phyloP scores from a whole-genome alignment of 1,284 basidiomycete genomes.

The Malassezia arunalokei region DNA sequence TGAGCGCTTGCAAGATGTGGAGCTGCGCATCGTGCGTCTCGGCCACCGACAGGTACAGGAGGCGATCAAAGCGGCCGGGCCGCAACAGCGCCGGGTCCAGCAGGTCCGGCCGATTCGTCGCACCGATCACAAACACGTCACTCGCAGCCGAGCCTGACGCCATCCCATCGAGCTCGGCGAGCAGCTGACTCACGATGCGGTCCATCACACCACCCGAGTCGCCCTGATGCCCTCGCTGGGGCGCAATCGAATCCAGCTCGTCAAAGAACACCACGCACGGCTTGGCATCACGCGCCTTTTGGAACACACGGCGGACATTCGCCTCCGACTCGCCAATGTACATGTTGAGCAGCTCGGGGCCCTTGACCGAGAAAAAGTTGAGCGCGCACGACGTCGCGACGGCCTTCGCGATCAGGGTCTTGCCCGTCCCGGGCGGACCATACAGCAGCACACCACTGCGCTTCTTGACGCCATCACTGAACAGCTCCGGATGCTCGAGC shows the following conservation, averaged over 20 bases:
- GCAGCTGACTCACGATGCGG: slow-evolving; percentile 48
- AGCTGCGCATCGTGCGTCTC: slow-evolving; percentile 74
- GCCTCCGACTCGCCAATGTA: slow-evolving; percentile 50
- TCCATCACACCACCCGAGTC: slow-evolving; percentile 51
- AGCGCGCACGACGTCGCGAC: slow-evolving; percentile 57
- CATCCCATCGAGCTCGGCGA: slow-evolving; percentile 50
- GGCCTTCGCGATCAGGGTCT: slow-evolving; percentile 49
- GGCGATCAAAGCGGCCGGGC: slow-evolving; percentile 76
- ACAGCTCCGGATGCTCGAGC: slow-evolving; percentile 83
- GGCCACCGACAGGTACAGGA: slow-evolving; percentile 91
- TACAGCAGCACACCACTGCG: slow-evolving; percentile 59
- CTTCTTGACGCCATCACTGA: slow-evolving; percentile 84
- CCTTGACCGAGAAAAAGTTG: slow-evolving; percentile 50
- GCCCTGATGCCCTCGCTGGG: slow-evolving; percentile 49
- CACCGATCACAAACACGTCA: slow-evolving; percentile 50
- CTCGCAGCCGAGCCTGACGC: slow-evolving; percentile 42
- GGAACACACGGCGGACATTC: slow-evolving; percentile 49
- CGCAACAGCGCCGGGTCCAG: slow-evolving; percentile 48
- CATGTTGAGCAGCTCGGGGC: slow-evolving; percentile 50
- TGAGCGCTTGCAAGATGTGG: slow-evolving; percentile 77
- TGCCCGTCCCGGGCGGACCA: slow-evolving; percentile 49
- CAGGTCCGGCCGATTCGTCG: slow-evolving; percentile 49
- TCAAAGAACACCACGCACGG: slow-evolving; percentile 51
- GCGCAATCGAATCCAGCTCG: slow-evolving; percentile 49
- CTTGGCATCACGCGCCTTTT: slow-evolving; percentile 48